A percentile compares a stretch with the other conserved stretches of the same genome.
Conservation (phyloP, 495 filamentous ascomycete species). For the Penicillium cosmopolitanum region DNA sequence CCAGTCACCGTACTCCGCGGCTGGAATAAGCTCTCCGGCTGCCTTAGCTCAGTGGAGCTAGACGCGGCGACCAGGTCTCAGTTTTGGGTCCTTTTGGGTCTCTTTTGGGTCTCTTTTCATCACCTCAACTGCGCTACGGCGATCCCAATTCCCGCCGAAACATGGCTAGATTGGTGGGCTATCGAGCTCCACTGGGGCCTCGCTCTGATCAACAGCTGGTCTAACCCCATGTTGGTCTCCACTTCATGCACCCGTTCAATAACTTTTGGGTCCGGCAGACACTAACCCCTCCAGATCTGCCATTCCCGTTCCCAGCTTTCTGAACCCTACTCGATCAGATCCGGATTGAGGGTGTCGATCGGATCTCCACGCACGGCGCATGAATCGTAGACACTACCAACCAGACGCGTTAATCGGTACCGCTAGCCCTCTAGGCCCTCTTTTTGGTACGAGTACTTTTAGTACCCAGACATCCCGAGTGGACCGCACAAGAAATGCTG, state of each 20-base stretch:
- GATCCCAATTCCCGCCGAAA: slow-evolving; percentile 7
- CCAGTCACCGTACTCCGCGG: neutral
- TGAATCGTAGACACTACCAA: neutral
- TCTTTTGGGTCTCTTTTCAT: neutral
- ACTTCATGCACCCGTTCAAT: slow-evolving; percentile 5
- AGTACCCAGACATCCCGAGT: neutral
- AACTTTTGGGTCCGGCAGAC: slow-evolving; percentile 5
- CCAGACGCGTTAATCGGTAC: neutral
- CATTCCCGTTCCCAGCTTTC: neutral
- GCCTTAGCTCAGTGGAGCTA: neutral
- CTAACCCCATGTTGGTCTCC: neutral
- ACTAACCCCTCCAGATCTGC: slow-evolving; percentile 4
- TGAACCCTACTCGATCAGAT: neutral
- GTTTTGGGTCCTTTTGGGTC: neutral
- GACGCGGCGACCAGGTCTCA: neutral
- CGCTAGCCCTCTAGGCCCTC: neutral
- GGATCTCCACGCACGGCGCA: neutral
- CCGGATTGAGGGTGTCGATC: neutral
- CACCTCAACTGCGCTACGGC: neutral
- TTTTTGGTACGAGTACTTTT: neutral
- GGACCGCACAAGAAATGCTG: neutral
- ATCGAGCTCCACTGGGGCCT: neutral
- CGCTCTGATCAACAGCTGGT: slow-evolving; percentile 5
- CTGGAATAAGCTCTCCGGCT: neutral
- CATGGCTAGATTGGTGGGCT: slow-evolving; percentile 3